These are phyloP conservation scores for Mucor mucedo DNA, from an alignment of 371 early-diverging fungal genomes.

Conservation along the genomic window DNA sequence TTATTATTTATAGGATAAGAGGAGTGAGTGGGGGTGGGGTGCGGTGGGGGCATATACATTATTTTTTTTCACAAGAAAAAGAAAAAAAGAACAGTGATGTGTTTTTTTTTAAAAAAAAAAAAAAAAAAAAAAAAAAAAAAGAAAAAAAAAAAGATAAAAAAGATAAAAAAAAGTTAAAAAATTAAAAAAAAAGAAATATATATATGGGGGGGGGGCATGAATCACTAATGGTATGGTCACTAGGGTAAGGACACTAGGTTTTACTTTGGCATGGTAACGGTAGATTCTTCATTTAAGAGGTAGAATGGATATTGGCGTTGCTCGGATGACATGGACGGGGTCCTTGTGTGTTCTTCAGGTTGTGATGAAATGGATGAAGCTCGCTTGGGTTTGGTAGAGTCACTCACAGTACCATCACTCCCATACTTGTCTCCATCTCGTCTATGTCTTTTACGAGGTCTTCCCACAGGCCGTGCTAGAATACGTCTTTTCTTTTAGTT, in stretches of 20 bases:
- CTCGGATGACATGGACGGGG: constrained; percentile 9
- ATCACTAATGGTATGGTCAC: too few relatives aligned
- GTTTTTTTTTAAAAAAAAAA: too few relatives aligned
- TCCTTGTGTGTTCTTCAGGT: constrained; percentile 10
- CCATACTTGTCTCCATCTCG: constrained; percentile 22
- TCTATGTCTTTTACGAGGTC: constrained; percentile 34
- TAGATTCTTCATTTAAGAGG: constrained; percentile 26
- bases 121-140: too few relatives aligned
- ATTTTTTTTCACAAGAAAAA: too few relatives aligned
- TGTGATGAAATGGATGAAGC: constrained; percentile 16
- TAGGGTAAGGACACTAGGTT: too few relatives aligned
- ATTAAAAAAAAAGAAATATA: background rate
- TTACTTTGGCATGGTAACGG: background rate
- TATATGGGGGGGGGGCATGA: background rate
- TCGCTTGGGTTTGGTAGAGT: constrained; percentile 18
- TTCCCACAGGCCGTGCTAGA: constrained; percentile 40
- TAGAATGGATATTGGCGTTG: constrained; percentile 33
- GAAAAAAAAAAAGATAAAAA: too few relatives aligned
- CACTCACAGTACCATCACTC: constrained; percentile 16
- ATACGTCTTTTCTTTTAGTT: background rate
- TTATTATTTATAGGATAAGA: too few relatives aligned
- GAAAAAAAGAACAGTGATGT: too few relatives aligned
- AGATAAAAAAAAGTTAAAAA: too few relatives aligned
- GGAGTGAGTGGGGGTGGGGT: too few relatives aligned
- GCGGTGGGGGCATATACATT: too few relatives aligned